Evolutionary conservation across 768 basidiomycete genomes (phyloP).

Genomic region (Suillus fuscotomentosus): DNA sequence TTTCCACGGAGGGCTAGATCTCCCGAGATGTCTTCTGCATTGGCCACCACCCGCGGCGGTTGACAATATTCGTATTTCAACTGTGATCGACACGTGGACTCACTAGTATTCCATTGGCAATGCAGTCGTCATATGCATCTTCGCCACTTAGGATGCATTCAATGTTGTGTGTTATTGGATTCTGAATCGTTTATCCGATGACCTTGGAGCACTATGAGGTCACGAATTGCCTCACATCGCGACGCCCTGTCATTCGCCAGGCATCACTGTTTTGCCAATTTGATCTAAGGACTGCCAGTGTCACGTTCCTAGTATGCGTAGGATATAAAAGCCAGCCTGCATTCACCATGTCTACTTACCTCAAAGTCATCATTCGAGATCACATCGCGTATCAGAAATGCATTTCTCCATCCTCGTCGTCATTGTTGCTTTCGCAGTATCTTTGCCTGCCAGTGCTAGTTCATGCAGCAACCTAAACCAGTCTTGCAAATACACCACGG

Average conservation of each 20-base stretch:
- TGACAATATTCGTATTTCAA: background rate
- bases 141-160: no score
- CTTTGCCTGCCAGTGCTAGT: background rate
- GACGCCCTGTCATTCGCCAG: background rate
- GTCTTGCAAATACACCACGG: rapidly evolving
- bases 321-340: background rate
- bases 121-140: no score
- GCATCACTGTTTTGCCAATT: background rate
- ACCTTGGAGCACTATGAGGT: background rate
- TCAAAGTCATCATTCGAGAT: background rate
- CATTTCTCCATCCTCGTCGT: background rate
- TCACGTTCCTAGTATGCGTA: background rate
- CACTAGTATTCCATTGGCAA: background rate
- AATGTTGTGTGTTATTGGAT: background rate
- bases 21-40: background rate
- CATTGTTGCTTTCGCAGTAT: background rate
- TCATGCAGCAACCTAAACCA: background rate
- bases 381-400: background rate
- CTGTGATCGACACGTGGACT: background rate
- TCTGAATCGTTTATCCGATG: background rate
- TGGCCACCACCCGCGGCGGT: background rate
- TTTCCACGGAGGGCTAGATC: background rate
- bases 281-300: background rate
- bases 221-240: background rate
- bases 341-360: background rate